Evolutionary conservation across 2,329 filamentous ascomycete species (phyloP).

Genomic region (Trichophyton benhamiae): DNA sequence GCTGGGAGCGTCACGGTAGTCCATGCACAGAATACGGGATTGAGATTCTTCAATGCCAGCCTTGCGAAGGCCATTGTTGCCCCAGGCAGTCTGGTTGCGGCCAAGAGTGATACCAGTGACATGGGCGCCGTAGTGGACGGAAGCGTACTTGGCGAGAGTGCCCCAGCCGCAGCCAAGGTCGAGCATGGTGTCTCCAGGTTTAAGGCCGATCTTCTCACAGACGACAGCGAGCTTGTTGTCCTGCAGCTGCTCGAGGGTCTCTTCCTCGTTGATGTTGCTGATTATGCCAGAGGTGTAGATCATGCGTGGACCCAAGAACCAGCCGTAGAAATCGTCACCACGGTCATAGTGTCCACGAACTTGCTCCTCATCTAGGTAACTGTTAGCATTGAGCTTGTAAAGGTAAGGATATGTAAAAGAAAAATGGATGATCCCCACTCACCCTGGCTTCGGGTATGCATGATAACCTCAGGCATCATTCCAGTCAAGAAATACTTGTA

Average conservation of each 20-base stretch:
- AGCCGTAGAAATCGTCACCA: slow-evolving; percentile 95
- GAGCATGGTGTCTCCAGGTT: slow-evolving; percentile 69
- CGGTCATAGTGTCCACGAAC: slow-evolving; percentile 96
- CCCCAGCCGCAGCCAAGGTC: slow-evolving; percentile 98
- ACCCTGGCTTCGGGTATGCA: slow-evolving; percentile 86
- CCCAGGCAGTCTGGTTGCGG: slow-evolving; percentile 93
- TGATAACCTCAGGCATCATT: slow-evolving; percentile 79
- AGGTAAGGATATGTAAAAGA: neutral
- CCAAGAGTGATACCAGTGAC: slow-evolving; percentile 87
- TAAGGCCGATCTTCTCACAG: slow-evolving; percentile 84
- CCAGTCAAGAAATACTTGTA: slow-evolving; percentile 80
- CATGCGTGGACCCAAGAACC: slow-evolving; percentile 97
- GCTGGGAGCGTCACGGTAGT: slow-evolving; percentile 87
- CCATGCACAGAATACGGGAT: slow-evolving; percentile 85
- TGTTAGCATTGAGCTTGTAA: slow-evolving; percentile 17
- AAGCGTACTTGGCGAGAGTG: slow-evolving; percentile 85
- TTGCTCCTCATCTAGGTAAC: slow-evolving; percentile 72
- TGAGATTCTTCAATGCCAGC: slow-evolving; percentile 74
- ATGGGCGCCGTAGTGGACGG: slow-evolving; percentile 75
- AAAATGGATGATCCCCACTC: slow-evolving; percentile 17
- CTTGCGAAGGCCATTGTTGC: slow-evolving; percentile 76
- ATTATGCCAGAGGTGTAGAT: slow-evolving; percentile 96
- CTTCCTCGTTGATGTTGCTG: slow-evolving; percentile 73
- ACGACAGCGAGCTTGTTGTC: slow-evolving; percentile 95
- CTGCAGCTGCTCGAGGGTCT: slow-evolving; percentile 86